These are phyloP conservation scores for Boechera divaricarpa DNA, from an alignment of 345 rosid genomes.

Conservation along the genomic window DNA sequence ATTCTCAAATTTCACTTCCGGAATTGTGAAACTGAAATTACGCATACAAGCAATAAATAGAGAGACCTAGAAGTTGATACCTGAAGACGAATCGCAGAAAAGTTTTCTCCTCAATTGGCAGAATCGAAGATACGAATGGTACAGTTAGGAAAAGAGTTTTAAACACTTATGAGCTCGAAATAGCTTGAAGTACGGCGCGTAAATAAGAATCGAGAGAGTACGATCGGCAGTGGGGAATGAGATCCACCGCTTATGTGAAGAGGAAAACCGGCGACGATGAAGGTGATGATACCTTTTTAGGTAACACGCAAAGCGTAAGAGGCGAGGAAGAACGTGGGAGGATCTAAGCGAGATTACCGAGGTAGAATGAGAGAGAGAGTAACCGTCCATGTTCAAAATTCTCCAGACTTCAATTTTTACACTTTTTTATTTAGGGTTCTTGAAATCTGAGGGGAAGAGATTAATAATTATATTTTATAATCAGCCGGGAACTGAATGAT, in stretches of 20 bases:
- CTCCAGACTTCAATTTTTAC: constrained; percentile 31
- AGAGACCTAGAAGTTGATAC: constrained; percentile 23
- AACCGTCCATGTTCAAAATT: constrained; percentile 42
- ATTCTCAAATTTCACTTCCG: neutral
- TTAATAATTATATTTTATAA: neutral
- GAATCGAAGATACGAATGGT: neutral
- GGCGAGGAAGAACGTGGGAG: constrained; percentile 36
- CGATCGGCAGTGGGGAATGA: constrained; percentile 26
- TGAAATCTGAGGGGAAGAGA: neutral
- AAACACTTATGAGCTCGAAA: constrained; percentile 27
- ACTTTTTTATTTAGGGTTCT: constrained; percentile 23
- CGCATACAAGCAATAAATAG: neutral
- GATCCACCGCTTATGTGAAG: constrained; percentile 28
- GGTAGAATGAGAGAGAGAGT: constrained; percentile 25
- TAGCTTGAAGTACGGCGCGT: constrained; percentile 23
- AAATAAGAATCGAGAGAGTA: constrained; percentile 12
- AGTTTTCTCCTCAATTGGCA: neutral
- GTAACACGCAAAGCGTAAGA: constrained; percentile 61
- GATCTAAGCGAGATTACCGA: constrained; percentile 45
- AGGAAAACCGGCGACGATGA: constrained; percentile 37
- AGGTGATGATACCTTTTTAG: constrained; percentile 48
- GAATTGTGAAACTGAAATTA: neutral
- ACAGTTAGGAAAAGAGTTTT: neutral
- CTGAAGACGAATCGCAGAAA: constrained; percentile 18
- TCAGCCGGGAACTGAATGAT: neutral